These are phyloP conservation scores for Eucalyptus curtisii DNA, from an alignment of 345 rosid species.

Conservation along the genomic window DNA sequence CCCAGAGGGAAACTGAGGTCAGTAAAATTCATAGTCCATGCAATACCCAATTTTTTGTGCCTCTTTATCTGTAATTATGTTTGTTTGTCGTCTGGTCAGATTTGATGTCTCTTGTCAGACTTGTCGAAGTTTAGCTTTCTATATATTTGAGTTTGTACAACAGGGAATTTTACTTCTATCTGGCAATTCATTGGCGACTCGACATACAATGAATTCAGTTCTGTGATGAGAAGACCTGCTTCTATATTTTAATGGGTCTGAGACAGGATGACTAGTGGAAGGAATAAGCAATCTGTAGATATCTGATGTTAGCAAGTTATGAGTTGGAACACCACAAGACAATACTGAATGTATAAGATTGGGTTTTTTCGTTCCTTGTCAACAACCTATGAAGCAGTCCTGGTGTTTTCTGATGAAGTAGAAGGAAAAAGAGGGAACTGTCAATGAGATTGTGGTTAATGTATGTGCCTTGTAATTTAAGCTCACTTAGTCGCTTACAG, in stretches of 20 bases:
- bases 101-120: neutral
- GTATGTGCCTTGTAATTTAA: neutral
- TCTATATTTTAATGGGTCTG: neutral
- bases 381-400: neutral
- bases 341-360: neutral
- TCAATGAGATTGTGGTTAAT: neutral
- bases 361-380: neutral
- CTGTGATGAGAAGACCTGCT: neutral
- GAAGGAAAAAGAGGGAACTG: neutral
- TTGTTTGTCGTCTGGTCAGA: neutral
- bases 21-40: neutral
- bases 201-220: neutral
- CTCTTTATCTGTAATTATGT: neutral
- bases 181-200: neutral
- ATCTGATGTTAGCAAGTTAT: neutral
- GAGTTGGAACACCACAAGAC: neutral
- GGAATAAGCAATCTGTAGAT: neutral
- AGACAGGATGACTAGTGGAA: neutral
- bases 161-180: neutral
- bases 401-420: neutral
- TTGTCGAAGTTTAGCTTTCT: neutral
- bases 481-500: neutral
- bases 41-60: neutral
- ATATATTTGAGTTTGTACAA: neutral
- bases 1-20: constrained; percentile 73